phyloP scores from a whole-genome alignment of 257 asterid species.

The Plantago ovata region DNA sequence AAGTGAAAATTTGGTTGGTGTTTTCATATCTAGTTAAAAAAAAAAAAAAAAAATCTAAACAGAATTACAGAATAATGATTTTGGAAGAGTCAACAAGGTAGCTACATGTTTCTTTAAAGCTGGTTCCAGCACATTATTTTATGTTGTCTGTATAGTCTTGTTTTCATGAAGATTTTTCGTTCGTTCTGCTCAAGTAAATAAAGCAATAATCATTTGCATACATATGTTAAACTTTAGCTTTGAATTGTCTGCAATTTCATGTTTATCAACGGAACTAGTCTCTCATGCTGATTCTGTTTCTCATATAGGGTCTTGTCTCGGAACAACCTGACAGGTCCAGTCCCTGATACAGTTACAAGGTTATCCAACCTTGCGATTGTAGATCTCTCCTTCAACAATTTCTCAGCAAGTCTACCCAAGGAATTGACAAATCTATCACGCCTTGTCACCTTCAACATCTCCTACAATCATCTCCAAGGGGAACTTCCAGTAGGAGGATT shows the following conservation, averaged over 20 bases:
- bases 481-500: constrained; percentile 84
- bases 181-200: no score
- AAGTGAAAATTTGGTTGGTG: no score
- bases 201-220: no score
- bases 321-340: constrained; percentile 62
- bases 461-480: constrained; percentile 69
- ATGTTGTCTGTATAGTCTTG: no score
- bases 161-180: no score
- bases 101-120: no score
- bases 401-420: constrained; percentile 67
- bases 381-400: constrained; percentile 70
- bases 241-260: not conserved
- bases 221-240: not conserved
- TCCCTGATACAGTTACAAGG: constrained; percentile 50
- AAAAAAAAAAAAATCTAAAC: no score
- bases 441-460: constrained; percentile 54
- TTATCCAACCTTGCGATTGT: constrained; percentile 51
- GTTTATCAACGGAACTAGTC: not conserved
- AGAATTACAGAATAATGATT: no score
- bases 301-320: constrained; percentile 51
- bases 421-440: constrained; percentile 60
- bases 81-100: no score
- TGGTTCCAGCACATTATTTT: no score
- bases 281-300: constrained; percentile 16
- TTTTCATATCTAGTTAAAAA: no score